Evolutionary conservation across 2,329 filamentous ascomycete species (phyloP).

Genomic region (Beauveria varroae): DNA sequence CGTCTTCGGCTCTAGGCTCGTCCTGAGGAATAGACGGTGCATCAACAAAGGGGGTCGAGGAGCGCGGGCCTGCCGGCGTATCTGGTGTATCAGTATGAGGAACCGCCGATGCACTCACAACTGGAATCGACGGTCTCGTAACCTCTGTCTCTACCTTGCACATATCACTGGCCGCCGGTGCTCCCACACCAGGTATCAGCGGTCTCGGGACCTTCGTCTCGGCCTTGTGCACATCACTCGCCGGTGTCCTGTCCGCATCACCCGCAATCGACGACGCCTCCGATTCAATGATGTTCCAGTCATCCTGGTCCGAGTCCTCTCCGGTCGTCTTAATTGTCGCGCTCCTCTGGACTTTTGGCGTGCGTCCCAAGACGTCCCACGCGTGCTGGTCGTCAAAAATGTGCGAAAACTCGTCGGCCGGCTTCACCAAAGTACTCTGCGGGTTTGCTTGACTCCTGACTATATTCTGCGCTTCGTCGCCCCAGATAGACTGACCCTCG

Average conservation of each 20-base stretch:
- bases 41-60: background rate
- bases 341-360: conserved; percentile 27
- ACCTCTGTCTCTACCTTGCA: background rate
- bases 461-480: conserved; percentile 27
- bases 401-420: conserved; percentile 22
- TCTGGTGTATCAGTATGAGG: background rate
- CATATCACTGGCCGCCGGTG: background rate
- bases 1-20: background rate
- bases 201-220: background rate
- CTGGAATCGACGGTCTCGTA: background rate
- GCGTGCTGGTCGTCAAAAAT: conserved; percentile 33
- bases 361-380: conserved; percentile 40
- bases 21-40: background rate
- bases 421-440: conserved; percentile 13
- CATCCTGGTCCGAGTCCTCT: conserved; percentile 23
- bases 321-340: conserved; percentile 29
- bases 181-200: background rate
- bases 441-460: conserved; percentile 17
- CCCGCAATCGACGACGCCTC: conserved; percentile 23
- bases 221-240: background rate
- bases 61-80: no score
- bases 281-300: conserved; percentile 46
- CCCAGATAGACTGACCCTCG: conserved; percentile 30
- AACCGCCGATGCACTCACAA: background rate
- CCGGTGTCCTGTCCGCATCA: background rate